Evolutionary conservation across 495 filamentous ascomycete species (phyloP).

Genomic region (Oleoguttula mirabilis): DNA sequence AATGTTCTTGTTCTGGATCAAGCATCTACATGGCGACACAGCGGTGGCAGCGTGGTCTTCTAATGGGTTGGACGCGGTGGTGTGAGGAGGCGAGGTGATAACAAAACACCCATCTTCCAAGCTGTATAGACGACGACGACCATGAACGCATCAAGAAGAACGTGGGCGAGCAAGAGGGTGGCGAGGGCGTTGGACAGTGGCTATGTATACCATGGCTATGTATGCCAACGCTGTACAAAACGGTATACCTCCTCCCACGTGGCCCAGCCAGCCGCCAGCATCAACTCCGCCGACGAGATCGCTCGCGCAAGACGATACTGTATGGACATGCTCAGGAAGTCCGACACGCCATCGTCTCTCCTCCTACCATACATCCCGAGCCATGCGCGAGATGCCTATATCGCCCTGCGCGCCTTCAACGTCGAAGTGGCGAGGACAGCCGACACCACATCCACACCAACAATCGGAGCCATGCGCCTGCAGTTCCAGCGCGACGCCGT

Average conservation of each 20-base stretch:
- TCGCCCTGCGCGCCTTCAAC: constrained; percentile 86
- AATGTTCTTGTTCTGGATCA: no score
- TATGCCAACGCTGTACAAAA: background rate
- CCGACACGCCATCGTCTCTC: constrained; percentile 79
- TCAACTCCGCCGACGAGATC: constrained; percentile 6
- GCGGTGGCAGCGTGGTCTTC: no score
- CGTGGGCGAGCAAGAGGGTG: no score
- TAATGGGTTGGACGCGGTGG: no score
- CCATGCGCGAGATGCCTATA: constrained; percentile 62
- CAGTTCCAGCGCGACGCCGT: constrained; percentile 90
- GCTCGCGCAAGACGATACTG: constrained; percentile 5
- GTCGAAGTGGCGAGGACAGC: constrained; percentile 78
- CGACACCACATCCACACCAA: constrained; percentile 69
- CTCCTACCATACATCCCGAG: constrained; percentile 71
- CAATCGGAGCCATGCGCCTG: constrained; percentile 73
- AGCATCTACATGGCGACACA: no score
- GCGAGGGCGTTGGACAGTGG: no score
- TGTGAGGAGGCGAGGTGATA: no score
- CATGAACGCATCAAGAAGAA: no score
- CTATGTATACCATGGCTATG: constrained; percentile 3
- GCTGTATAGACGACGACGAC: no score
- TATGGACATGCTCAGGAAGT: constrained; percentile 42
- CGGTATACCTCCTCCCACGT: constrained; percentile 2
- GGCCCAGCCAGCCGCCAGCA: constrained; percentile 1
- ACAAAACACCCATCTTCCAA: no score